Conservation (phyloP, 129 eudicot genomes). For the Silybum marianum region DNA sequence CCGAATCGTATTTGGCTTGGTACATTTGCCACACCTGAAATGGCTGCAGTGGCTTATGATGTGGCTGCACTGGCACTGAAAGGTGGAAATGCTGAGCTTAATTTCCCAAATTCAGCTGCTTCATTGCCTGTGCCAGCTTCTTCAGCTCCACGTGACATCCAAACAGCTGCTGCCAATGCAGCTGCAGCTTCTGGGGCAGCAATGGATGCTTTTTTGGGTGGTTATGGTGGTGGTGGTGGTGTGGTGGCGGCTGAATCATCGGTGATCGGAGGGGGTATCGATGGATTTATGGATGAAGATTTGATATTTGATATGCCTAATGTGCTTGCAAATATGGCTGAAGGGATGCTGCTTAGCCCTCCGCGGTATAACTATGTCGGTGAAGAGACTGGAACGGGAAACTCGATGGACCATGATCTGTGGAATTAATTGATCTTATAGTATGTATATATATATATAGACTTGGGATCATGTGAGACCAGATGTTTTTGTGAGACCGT, state of each 20-base stretch:
- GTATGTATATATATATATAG: not conserved
- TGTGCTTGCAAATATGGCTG: slow-evolving; percentile 71
- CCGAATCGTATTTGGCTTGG: slow-evolving; percentile 84
- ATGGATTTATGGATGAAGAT: slow-evolving; percentile 69
- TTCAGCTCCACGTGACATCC: slow-evolving; percentile 60
- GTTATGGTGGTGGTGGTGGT: slow-evolving; percentile 8
- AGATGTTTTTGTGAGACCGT: not conserved
- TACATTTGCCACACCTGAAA: slow-evolving; percentile 67
- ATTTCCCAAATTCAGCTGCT: slow-evolving; percentile 61
- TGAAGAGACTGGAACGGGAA: slow-evolving; percentile 26
- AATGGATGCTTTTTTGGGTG: slow-evolving; percentile 40
- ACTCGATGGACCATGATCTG: slow-evolving; percentile 31
- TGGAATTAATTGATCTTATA: slow-evolving; percentile 39
- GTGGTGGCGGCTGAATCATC: slow-evolving; percentile 18
- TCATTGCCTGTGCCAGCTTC: slow-evolving; percentile 66
- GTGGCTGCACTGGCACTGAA: slow-evolving; percentile 77
- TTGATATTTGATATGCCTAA: slow-evolving; percentile 80
- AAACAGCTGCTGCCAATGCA: slow-evolving; percentile 66
- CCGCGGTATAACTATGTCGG: slow-evolving; percentile 39
- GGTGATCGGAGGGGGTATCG: not conserved
- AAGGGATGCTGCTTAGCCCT: slow-evolving; percentile 83
- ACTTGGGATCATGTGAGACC: not conserved
- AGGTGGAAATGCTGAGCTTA: slow-evolving; percentile 66
- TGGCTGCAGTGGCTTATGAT: slow-evolving; percentile 85
- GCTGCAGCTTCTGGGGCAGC: slow-evolving; percentile 76